A percentile compares a stretch with the other conserved stretches of the same genome.
These are phyloP conservation scores for Peronospora belbahrii DNA, from an alignment of 352 stramenopile genomes.

Conservation along the genomic window DNA sequence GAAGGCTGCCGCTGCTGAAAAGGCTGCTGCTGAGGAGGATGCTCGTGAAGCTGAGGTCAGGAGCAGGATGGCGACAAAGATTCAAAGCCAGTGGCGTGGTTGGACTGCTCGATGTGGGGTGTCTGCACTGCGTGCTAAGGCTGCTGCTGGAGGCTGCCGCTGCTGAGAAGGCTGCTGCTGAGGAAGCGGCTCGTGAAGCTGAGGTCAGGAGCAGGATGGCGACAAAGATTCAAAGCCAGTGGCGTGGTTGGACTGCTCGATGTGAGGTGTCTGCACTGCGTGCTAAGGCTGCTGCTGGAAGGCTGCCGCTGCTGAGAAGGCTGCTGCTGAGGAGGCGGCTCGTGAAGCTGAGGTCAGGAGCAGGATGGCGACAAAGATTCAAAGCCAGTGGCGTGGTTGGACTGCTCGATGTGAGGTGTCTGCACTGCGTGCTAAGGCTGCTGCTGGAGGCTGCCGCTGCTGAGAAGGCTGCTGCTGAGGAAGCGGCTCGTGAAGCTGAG, in stretches of 20 bases:
- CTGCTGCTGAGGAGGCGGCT: no score
- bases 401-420: no score
- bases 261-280: no score
- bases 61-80: slow-evolving; percentile 19
- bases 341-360: no score
- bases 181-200: neutral
- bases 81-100: slow-evolving; percentile 31
- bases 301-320: no score
- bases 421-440: no score
- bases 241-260: no score
- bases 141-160: slow-evolving; percentile 1
- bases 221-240: neutral
- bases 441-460: no score
- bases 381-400: no score
- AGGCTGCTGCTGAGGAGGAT: neutral
- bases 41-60: slow-evolving; percentile 1
- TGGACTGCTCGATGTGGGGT: slow-evolving; percentile 12
- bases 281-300: slow-evolving; percentile 2
- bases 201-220: slow-evolving; percentile 17
- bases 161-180: slow-evolving; percentile 1
- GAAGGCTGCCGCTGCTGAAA: neutral
- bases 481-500: neutral
- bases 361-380: no score
- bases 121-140: neutral
- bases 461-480: neutral